A percentile compares a stretch with the other conserved stretches of the same genome.
Evolutionary conservation across 768 basidiomycete genomes (phyloP).

Genomic region (Tricholoma bakamatsutake): DNA sequence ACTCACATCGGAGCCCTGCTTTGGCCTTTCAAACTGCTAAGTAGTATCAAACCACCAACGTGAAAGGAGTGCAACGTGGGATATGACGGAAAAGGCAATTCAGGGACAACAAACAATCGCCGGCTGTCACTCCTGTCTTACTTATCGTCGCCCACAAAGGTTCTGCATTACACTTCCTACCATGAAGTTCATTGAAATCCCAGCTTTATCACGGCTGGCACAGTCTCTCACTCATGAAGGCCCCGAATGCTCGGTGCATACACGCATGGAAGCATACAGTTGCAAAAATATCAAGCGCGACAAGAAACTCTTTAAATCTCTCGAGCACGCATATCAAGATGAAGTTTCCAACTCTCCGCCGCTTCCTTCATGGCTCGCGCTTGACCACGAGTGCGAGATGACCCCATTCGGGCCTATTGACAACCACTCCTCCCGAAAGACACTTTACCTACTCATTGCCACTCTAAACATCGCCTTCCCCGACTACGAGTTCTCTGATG

Average conservation of each 20-base stretch:
- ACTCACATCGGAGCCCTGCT: too few relatives aligned
- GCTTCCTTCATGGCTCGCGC: conserved; percentile 71
- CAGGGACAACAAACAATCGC: conserved; percentile 12
- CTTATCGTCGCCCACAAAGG: background rate
- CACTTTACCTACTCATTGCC: conserved; percentile 91
- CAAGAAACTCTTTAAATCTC: conserved; percentile 90
- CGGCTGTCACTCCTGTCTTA: background rate
- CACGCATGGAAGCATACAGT: conserved; percentile 93
- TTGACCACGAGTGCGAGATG: conserved; percentile 65
- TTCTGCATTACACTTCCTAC: conserved; percentile 5
- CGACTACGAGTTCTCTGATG: conserved; percentile 94
- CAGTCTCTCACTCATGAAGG: conserved; percentile 81
- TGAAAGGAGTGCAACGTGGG: too few relatives aligned
- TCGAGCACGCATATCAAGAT: conserved; percentile 83
- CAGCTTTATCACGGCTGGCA: conserved; percentile 71
- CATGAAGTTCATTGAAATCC: conserved; percentile 90
- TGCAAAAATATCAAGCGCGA: conserved; percentile 97
- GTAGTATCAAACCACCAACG: too few relatives aligned
- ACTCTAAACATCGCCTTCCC: conserved; percentile 97
- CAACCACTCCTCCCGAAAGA: conserved; percentile 81
- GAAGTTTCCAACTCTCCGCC: conserved; percentile 82
- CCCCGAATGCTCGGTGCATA: conserved; percentile 83
- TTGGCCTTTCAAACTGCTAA: too few relatives aligned
- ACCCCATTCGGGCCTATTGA: conserved; percentile 91
- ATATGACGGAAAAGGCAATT: background rate